Conservation (phyloP, 306 rosid species). For the Betula pendula region DNA sequence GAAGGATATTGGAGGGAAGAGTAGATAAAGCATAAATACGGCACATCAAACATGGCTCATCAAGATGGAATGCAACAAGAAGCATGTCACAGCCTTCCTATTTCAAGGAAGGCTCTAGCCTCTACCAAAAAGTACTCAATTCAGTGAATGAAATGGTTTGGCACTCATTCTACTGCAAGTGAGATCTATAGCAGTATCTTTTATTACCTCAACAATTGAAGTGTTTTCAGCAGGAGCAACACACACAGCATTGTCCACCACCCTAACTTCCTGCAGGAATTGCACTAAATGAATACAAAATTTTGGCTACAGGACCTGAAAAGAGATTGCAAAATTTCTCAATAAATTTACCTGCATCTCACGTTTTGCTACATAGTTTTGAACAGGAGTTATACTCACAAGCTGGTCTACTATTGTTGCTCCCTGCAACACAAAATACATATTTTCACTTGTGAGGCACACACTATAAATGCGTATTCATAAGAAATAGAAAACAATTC, state of each 20-base stretch:
- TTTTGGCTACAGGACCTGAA: conserved; percentile 11
- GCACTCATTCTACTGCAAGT: neutral
- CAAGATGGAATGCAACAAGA: neutral
- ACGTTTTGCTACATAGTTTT: conserved; percentile 61
- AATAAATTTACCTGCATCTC: conserved; percentile 47
- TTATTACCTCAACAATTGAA: conserved; percentile 54
- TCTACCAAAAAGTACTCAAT: neutral
- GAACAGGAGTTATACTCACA: conserved; percentile 69
- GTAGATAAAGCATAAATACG: neutral
- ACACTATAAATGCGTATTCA: conserved; percentile 4
- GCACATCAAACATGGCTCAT: too few species aligned
- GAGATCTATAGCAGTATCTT: neutral
- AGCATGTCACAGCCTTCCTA: neutral
- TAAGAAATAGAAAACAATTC: neutral
- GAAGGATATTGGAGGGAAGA: neutral
- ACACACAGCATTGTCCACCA: conserved; percentile 52
- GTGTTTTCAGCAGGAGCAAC: conserved; percentile 48
- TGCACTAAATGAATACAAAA: conserved; percentile 23
- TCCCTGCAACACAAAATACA: conserved; percentile 58
- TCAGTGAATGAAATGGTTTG: neutral
- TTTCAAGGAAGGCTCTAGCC: neutral
- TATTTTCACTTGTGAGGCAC: conserved; percentile 15
- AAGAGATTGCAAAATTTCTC: conserved; percentile 7
- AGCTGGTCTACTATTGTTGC: conserved; percentile 90
- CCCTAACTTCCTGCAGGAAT: conserved; percentile 63